Conservation (phyloP, 371 early-diverging fungal genomes). For the Rhizopus microsporus region DNA sequence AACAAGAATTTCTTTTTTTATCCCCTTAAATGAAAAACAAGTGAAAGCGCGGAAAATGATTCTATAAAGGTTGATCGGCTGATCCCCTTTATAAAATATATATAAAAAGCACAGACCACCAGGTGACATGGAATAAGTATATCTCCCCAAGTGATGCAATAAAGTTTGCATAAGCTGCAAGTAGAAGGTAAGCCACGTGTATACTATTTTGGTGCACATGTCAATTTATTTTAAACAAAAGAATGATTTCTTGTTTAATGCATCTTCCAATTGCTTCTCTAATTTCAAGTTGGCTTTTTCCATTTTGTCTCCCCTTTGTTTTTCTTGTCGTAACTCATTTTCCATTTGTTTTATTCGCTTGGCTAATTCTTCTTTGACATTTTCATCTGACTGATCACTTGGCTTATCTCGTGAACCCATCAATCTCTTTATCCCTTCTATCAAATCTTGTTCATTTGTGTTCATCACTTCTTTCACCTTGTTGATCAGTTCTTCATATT, state of each 20-base stretch:
- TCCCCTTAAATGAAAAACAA: background rate
- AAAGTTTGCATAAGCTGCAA: background rate
- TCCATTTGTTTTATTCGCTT: conserved; percentile 8
- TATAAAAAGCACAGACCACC: conserved; percentile 20
- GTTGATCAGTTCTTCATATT: conserved; percentile 9
- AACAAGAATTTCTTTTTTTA: too few relatives aligned
- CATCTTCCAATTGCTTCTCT: conserved; percentile 25
- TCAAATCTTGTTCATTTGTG: conserved; percentile 5
- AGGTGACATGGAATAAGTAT: conserved; percentile 8
- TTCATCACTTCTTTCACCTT: conserved; percentile 7
- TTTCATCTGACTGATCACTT: conserved; percentile 12
- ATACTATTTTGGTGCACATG: conserved; percentile 4
- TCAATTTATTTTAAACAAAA: conserved; percentile 21
- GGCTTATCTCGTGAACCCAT: conserved; percentile 3
- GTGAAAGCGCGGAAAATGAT: too few relatives aligned
- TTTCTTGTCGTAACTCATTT: conserved; percentile 9
- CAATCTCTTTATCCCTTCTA: conserved; percentile 1
- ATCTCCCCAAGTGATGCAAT: background rate
- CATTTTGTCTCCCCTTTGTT: conserved; percentile 9
- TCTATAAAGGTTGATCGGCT: conserved; percentile 3
- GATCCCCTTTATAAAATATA: background rate
- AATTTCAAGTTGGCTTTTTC: conserved; percentile 12
- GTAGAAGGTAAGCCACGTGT: background rate
- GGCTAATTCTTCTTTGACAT: conserved; percentile 6
- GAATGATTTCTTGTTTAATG: conserved; percentile 19